phyloP scores from a whole-genome alignment of 1,139 yeast genomes.

The Wickerhamomyces sp. region DNA sequence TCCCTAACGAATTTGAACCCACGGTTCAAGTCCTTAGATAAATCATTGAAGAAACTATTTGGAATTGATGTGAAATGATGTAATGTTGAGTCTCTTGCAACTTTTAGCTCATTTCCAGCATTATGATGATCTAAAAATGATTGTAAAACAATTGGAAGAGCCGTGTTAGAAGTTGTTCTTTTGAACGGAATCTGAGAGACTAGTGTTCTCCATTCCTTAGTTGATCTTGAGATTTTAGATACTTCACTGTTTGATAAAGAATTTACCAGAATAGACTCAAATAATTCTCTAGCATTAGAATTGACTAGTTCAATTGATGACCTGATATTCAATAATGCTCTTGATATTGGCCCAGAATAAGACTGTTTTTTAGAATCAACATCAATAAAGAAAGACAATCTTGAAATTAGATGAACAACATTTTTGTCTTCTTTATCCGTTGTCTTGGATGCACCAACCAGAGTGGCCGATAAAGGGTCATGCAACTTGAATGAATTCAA shows the following conservation, averaged over 20 bases:
- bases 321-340: constrained; percentile 59
- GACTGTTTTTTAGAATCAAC: constrained; percentile 53
- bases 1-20: constrained; percentile 39
- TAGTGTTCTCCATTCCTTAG: constrained; percentile 54
- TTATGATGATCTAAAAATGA: constrained; percentile 13
- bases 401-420: constrained; percentile 47
- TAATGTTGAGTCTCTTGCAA: constrained; percentile 6
- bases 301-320: constrained; percentile 58
- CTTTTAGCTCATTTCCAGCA: constrained; percentile 2
- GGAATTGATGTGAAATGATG: constrained; percentile 21
- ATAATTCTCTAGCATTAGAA: constrained; percentile 46
- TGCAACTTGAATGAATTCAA: constrained; percentile 34
- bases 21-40: constrained; percentile 37
- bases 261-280: constrained; percentile 51
- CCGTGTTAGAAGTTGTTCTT: constrained; percentile 16
- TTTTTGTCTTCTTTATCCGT: constrained; percentile 28
- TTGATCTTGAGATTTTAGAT: constrained; percentile 37
- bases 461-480: constrained; percentile 27
- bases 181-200: constrained; percentile 61
- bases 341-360: constrained; percentile 68
- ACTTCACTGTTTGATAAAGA: constrained; percentile 53
- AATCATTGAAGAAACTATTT: constrained; percentile 20
- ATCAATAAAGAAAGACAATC: constrained; percentile 54
- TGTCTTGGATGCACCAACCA: constrained; percentile 31
- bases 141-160: constrained; percentile 16